Evolutionary conservation across 495 filamentous ascomycete species (phyloP).

Genomic region (Halenospora varia): DNA sequence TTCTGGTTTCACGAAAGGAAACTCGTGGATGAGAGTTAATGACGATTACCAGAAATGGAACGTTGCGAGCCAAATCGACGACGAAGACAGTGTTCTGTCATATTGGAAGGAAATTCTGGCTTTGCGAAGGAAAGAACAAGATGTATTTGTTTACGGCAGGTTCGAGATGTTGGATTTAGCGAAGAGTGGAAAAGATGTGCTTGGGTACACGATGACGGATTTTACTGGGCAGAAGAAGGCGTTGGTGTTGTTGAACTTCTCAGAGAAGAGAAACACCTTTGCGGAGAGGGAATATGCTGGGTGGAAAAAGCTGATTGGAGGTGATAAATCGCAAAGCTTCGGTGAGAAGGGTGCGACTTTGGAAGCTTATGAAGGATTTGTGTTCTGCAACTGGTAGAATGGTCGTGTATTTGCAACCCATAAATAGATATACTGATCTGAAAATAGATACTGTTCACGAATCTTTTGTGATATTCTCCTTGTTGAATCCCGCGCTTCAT

Average conservation of each 20-base stretch:
- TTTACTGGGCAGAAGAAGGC: not conserved
- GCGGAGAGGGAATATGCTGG: not conserved
- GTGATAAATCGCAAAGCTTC: not conserved
- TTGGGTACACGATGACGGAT: not conserved
- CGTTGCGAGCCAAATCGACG: not conserved
- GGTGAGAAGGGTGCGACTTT: not conserved
- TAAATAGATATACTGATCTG: too few species aligned
- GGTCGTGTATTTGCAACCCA: too few species aligned
- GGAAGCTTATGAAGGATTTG: not conserved
- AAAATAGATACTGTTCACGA: too few species aligned
- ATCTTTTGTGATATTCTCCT: too few species aligned
- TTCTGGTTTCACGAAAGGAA: conserved; percentile 45
- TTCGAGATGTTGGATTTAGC: not conserved
- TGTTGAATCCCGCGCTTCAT: too few species aligned
- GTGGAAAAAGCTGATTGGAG: not conserved
- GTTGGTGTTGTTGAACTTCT: not conserved
- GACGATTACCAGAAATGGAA: conserved; percentile 40
- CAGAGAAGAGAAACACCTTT: not conserved
- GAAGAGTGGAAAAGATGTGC: not conserved
- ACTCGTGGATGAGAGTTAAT: conserved; percentile 55
- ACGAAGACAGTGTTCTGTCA: not conserved
- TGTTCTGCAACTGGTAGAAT: not conserved
- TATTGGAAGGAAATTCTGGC: not conserved
- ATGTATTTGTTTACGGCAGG: not conserved
- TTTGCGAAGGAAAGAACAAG: not conserved